These are phyloP conservation scores for Monilinia aucupariae DNA, from an alignment of 2,329 filamentous ascomycete species.

Conservation along the genomic window DNA sequence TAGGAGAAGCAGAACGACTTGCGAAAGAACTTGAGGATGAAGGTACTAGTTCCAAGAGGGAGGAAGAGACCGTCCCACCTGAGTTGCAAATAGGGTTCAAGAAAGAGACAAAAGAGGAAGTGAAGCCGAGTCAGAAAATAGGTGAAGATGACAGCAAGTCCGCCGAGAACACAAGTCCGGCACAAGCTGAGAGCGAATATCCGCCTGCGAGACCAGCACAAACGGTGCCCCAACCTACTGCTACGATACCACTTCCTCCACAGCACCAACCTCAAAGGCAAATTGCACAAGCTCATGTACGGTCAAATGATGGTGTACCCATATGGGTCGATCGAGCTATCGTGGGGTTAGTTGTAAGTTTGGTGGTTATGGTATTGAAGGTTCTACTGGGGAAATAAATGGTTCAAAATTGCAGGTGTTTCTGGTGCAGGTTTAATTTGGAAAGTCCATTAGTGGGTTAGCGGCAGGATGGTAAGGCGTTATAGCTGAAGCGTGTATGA, in stretches of 20 bases:
- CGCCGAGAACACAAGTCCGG: slow-evolving; percentile 30
- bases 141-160: slow-evolving; percentile 4
- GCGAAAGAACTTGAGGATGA: slow-evolving; percentile 44
- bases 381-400: slow-evolving; percentile 34
- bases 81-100: slow-evolving; percentile 9
- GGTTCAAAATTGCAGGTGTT: neutral
- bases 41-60: slow-evolving; percentile 55
- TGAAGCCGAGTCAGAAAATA: neutral
- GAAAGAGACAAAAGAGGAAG: slow-evolving; percentile 48
- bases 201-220: slow-evolving; percentile 33
- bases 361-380: slow-evolving; percentile 65
- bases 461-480: neutral
- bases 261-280: neutral
- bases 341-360: slow-evolving; percentile 61
- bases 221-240: slow-evolving; percentile 35
- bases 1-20: slow-evolving; percentile 62
- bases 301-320: slow-evolving; percentile 49
- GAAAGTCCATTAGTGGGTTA: neutral
- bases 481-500: neutral
- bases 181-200: slow-evolving; percentile 51
- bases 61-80: slow-evolving; percentile 9
- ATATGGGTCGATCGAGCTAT: slow-evolving; percentile 81
- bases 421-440: neutral
- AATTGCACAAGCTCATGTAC: slow-evolving; percentile 27
- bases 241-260: slow-evolving; percentile 17